Evolutionary conservation across 768 basidiomycete genomes (phyloP).

Genomic region (Naematelia aurantialba): DNA sequence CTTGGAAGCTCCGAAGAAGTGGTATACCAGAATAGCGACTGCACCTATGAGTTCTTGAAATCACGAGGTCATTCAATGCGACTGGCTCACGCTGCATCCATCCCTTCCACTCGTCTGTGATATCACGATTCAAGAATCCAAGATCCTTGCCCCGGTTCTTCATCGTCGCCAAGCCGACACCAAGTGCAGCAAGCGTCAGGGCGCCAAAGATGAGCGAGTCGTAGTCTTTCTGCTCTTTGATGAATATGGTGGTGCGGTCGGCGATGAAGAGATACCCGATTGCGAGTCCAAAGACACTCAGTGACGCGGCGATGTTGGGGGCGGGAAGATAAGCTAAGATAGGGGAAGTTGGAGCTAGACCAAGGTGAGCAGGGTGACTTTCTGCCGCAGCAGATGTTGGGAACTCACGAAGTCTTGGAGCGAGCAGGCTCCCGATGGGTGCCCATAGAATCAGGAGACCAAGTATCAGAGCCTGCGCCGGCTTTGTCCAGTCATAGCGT

Average conservation of each 20-base stretch:
- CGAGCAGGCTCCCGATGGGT: constrained; percentile 55
- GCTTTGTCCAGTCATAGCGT: constrained; percentile 65
- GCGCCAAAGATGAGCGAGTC: constrained; percentile 62
- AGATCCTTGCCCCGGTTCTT: constrained; percentile 73
- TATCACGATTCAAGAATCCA: constrained; percentile 84
- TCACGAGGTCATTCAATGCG: constrained; percentile 7
- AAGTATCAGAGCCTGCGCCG: constrained; percentile 41
- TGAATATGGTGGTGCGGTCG: constrained; percentile 80
- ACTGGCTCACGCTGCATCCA: constrained; percentile 87
- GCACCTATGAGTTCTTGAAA: constrained; percentile 12
- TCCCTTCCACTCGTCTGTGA: constrained; percentile 96
- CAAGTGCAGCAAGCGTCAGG: constrained; percentile 59
- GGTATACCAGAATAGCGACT: constrained; percentile 90
- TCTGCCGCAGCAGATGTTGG: neutral
- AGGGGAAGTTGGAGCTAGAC: constrained; percentile 25
- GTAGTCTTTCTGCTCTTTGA: constrained; percentile 85
- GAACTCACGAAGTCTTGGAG: constrained; percentile 38
- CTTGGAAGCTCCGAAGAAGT: constrained; percentile 84
- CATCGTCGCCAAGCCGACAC: constrained; percentile 62
- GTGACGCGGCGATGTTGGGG: constrained; percentile 51
- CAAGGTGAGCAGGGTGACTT: neutral
- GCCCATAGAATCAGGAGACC: constrained; percentile 51
- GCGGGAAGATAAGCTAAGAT: constrained; percentile 32
- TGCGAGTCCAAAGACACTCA: constrained; percentile 64
- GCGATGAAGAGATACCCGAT: constrained; percentile 69